phyloP scores from a whole-genome alignment of 139 green algal species.

The Micractinium sp. region DNA sequence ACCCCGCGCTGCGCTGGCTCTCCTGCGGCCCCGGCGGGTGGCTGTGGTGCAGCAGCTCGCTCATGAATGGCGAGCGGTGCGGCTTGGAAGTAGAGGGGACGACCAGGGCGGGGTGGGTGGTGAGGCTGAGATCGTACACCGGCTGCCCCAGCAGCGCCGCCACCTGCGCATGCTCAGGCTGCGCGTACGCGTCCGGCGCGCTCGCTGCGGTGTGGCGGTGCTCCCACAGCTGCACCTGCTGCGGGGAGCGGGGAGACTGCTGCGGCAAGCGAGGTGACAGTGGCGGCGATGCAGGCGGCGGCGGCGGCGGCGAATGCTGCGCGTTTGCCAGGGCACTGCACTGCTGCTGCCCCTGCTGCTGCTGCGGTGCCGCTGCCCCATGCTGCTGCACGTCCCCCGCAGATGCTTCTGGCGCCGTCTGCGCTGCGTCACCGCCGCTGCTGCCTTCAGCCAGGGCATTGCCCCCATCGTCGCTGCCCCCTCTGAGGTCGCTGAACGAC shows the following conservation, averaged over 20 bases:
- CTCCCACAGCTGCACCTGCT: neutral
- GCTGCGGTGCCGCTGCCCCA: neutral
- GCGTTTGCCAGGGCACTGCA: neutral
- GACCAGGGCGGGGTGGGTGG: neutral
- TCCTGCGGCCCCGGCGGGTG: constrained; percentile 21
- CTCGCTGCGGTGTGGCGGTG: neutral
- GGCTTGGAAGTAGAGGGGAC: neutral
- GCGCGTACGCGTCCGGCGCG: neutral
- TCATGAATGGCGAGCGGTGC: constrained; percentile 4
- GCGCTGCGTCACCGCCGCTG: neutral
- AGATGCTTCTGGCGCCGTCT: neutral
- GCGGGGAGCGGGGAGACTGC: neutral
- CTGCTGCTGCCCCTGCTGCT: neutral
- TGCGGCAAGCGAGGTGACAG: neutral
- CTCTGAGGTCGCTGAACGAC: neutral
- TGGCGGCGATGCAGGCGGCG: neutral
- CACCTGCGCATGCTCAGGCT: constrained; percentile 11
- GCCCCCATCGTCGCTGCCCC: neutral
- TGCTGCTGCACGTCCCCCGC: neutral
- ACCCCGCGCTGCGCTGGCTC: neutral
- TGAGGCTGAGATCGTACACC: neutral
- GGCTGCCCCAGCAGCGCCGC: constrained; percentile 40
- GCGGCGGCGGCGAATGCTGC: neutral
- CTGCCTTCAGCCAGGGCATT: neutral
- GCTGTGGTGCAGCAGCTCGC: constrained; percentile 3